phyloP scores from a whole-genome alignment of 768 basidiomycete species.

The Macrolepiota albuminosa region DNA sequence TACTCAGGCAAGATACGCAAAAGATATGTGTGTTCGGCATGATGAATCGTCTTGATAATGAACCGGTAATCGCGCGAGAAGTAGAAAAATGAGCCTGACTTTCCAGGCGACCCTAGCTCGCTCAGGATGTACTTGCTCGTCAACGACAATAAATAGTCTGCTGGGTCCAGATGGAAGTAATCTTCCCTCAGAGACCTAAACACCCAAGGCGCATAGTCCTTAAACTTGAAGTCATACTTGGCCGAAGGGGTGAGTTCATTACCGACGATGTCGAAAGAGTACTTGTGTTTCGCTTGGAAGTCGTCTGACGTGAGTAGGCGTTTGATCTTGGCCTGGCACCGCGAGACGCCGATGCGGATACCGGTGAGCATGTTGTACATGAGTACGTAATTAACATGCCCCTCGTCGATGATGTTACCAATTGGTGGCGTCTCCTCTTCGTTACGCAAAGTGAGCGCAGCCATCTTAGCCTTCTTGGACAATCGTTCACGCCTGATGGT shows the following conservation, averaged over 20 bases:
- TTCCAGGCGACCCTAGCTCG: slow-evolving; percentile 95
- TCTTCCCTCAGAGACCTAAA: slow-evolving; percentile 95
- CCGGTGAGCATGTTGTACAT: slow-evolving; percentile 99
- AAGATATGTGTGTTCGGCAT: slow-evolving; percentile 92
- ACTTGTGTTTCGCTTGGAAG: slow-evolving; percentile 87
- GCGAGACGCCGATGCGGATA: slow-evolving; percentile 91
- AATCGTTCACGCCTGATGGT: slow-evolving; percentile 76
- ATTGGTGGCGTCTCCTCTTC: slow-evolving; percentile 60
- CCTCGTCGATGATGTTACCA: slow-evolving; percentile 97
- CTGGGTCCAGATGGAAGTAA: slow-evolving; percentile 91
- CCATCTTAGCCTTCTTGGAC: slow-evolving; percentile 66
- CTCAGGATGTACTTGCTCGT: slow-evolving; percentile 98
- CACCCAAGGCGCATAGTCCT: slow-evolving; percentile 98
- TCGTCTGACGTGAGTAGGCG: slow-evolving; percentile 82
- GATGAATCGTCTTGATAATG: slow-evolving; percentile 99
- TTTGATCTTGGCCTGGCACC: slow-evolving; percentile 94
- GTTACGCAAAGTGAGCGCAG: slow-evolving; percentile 38
- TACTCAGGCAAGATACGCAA: slow-evolving; percentile 80
- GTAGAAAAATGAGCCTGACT: slow-evolving; percentile 99
- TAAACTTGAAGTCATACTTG: slow-evolving; percentile 99
- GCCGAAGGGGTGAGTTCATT: slow-evolving; percentile 98
- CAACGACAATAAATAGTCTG: slow-evolving; percentile 94
- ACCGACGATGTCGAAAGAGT: slow-evolving; percentile 95
- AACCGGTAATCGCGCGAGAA: slow-evolving; percentile 98
- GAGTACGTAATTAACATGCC: slow-evolving; percentile 96